phyloP scores from a whole-genome alignment of 192 early-diverging fungal species.

The Obelidium mucronatum region DNA sequence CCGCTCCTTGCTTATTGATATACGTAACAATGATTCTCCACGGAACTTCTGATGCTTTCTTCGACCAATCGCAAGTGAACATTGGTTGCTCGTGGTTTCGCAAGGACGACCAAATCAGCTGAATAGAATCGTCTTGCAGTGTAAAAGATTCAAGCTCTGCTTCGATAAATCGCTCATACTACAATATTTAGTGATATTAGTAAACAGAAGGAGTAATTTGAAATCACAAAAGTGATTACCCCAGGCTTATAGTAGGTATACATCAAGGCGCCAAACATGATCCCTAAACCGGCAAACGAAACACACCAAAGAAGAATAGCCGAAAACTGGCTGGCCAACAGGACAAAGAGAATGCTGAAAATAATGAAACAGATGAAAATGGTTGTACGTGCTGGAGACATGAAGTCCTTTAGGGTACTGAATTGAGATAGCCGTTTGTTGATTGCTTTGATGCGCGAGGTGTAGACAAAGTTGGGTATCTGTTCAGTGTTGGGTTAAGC shows the following conservation, averaged over 20 bases:
- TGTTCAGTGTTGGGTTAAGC: neutral
- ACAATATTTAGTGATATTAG: neutral
- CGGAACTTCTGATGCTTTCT: constrained; percentile 6
- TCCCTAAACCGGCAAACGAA: neutral
- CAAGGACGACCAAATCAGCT: constrained; percentile 20
- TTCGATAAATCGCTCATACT: constrained; percentile 21
- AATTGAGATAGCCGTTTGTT: constrained; percentile 13
- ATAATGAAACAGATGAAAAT: constrained; percentile 18
- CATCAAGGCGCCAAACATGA: constrained; percentile 5
- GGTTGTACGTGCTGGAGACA: neutral
- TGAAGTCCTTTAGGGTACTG: constrained; percentile 20
- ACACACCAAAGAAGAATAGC: constrained; percentile 17
- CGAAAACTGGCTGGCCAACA: constrained; percentile 10
- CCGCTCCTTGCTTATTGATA: constrained; percentile 29
- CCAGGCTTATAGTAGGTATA: constrained; percentile 12
- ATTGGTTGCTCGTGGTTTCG: constrained; percentile 28
- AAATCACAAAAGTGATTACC: neutral
- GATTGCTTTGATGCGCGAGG: neutral
- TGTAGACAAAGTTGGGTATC: constrained; percentile 16
- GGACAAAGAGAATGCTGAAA: constrained; percentile 19
- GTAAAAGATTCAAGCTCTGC: constrained; percentile 6
- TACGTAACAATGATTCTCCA: constrained; percentile 24
- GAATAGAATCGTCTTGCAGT: constrained; percentile 19
- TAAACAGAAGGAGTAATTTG: neutral
- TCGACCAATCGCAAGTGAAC: constrained; percentile 25